Evolutionary conservation across 75 land plant species (phyloP), one percentile per base, ranked within the genome.

Genomic region (Cupressus sempervirens): DNA sequence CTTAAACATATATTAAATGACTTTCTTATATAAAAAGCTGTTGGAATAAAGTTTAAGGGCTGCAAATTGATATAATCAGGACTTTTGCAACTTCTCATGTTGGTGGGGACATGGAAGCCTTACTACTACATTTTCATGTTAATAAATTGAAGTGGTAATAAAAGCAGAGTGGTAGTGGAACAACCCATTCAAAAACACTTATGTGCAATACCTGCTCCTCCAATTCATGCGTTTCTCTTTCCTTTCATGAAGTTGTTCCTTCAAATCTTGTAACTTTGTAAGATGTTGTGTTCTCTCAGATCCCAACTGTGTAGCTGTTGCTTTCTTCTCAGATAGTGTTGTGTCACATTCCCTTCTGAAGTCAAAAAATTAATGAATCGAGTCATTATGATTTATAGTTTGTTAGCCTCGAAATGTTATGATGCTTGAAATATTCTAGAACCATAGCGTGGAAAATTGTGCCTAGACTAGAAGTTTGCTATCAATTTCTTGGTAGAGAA

Each of bases 241-340:
- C 98, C 82, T 96, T 10, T 97, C 98, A 70, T 88, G 91, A 34
- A 96, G 87, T 30, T 91, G 99, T 83, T 93, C 99, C 84, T 92
- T 92, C 29, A 96, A 88, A 26, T 94, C 95, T 85, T 93, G 93
- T 20, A 96, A 90, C 89, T 95, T 91, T 70, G 94, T 87, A 41
- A 91, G 54, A 65, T 89, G 91, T 65, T 94, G 91, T 14, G 93
- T 89, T 89, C 94, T 94, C 79, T 98, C 98, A 82, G 91, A 92
- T 81, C 96, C 99, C 82, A 93, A 87, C 75, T 89, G 91, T 84
- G 92, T 65, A 29, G 76, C 73, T 62, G 82, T 82, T 58, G 75
- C 76, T 54, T 91, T 90, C 30, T 87, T 84, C 83, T 91, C 92
- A 62, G 88, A 84, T 75, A 89, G 72, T 36, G 91, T 70, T 53